Percentiles rank a stretch among this genome's conserved stretches.
Conservation (phyloP, 2,329 filamentous ascomycete species). For the Aureobasidium musti region DNA sequence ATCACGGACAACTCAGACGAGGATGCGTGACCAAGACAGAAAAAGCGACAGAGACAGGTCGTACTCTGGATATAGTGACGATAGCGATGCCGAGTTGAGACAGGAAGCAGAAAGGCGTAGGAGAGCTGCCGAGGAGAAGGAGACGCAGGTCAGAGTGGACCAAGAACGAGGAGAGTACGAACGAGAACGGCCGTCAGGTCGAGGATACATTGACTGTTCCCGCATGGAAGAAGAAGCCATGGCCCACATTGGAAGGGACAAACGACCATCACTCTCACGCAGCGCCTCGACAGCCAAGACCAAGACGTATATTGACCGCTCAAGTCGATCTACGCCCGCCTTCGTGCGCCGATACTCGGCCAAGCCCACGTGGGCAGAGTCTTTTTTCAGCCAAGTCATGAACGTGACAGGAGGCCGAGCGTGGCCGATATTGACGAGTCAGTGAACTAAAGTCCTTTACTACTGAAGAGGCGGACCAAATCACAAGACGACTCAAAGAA, state of each 20-base stretch:
- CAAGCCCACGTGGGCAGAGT: too few species aligned
- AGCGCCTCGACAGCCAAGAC: constrained; percentile 35
- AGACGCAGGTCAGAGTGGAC: constrained; percentile 9
- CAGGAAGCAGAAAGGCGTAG: constrained; percentile 38
- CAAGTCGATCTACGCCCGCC: constrained; percentile 34
- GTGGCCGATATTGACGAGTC: too few species aligned
- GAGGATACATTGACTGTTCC: constrained; percentile 31
- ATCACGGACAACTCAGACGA: constrained; percentile 31
- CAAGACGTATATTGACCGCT: constrained; percentile 36
- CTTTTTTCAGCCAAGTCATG: too few species aligned
- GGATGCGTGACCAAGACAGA: constrained; percentile 46
- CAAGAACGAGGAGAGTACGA: constrained; percentile 31
- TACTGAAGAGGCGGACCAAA: too few species aligned
- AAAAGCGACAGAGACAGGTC: constrained; percentile 45
- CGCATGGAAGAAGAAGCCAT: constrained; percentile 34
- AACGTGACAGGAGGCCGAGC: too few species aligned
- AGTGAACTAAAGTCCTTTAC: too few species aligned
- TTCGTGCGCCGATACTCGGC: constrained; percentile 36
- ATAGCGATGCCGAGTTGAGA: constrained; percentile 37
- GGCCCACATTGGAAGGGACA: constrained; percentile 37
- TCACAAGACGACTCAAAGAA: too few species aligned
- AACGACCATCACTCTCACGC: constrained; percentile 36
- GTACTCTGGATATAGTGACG: constrained; percentile 41
- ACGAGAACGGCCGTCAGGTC: constrained; percentile 29
- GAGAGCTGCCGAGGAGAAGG: constrained; percentile 33